Conservation (phyloP, 2,329 filamentous ascomycete genomes). For the Thelonectria rubi region DNA sequence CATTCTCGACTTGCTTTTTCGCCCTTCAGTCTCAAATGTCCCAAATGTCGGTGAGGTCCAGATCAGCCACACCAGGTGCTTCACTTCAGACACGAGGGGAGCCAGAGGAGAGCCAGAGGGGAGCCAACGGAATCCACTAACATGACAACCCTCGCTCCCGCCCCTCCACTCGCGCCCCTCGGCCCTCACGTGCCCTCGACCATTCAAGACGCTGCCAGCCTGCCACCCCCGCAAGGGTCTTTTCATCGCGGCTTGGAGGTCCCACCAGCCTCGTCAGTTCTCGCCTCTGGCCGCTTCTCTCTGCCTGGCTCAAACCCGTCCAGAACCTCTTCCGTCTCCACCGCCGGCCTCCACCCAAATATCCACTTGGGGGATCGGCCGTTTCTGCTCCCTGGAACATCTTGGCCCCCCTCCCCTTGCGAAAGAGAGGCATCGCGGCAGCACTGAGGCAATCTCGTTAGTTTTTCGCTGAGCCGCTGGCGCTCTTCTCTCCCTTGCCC, state of each 20-base stretch:
- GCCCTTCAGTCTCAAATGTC: not conserved
- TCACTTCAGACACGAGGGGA: conserved; percentile 1
- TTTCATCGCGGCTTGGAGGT: not conserved
- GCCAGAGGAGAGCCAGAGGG: too few species aligned
- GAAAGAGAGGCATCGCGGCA: too few species aligned
- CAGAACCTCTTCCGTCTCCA: not conserved
- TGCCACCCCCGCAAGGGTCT: too few species aligned
- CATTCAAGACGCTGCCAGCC: not conserved
- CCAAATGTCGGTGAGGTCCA: conserved; percentile 16
- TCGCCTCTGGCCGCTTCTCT: not conserved
- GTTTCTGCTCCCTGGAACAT: too few species aligned
- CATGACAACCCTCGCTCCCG: conserved; percentile 19
- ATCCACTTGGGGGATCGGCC: not conserved
- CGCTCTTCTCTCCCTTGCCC: not conserved
- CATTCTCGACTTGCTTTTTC: not conserved
- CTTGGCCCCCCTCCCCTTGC: too few species aligned
- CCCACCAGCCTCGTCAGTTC: too few species aligned
- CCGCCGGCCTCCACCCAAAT: not conserved
- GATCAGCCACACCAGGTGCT: conserved; percentile 13
- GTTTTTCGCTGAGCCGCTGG: not conserved
- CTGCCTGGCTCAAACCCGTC: not conserved
- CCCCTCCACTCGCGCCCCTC: conserved; percentile 8
- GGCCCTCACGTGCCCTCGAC: not conserved
- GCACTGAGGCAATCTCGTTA: not conserved
- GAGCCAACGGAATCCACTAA: conserved; percentile 7